A percentile compares a stretch with the other conserved stretches of the same genome.
Conservation (phyloP, 1,284 basidiomycete genomes). For the Ceratobasidium theobromae region DNA sequence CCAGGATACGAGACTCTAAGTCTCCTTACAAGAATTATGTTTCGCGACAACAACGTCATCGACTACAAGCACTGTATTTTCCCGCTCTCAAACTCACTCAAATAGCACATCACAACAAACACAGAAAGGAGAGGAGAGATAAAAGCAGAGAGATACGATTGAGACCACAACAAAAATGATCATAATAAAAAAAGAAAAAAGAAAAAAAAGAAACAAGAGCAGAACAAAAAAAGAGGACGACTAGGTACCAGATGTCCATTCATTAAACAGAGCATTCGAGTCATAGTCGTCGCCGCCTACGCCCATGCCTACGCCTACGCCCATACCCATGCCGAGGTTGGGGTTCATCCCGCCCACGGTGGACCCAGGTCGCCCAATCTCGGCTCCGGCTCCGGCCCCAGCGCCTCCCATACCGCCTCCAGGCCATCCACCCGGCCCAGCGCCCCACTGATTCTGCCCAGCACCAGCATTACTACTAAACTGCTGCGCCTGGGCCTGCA, state of each 20-base stretch:
- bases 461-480: background rate
- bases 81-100: too few species aligned
- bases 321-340: background rate
- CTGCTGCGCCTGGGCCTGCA: conserved; percentile 22
- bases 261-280: conserved; percentile 28
- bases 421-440: background rate
- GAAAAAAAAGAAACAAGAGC: background rate
- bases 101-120: too few species aligned
- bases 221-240: background rate
- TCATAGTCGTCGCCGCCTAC: conserved; percentile 4
- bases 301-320: background rate
- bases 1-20: too few species aligned
- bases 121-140: too few species aligned
- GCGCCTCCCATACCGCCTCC: background rate
- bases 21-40: too few species aligned
- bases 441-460: background rate
- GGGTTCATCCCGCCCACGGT: background rate
- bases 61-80: too few species aligned
- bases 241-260: conserved; percentile 25
- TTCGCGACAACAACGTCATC: too few species aligned
- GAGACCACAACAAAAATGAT: background rate
- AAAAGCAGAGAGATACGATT: too few species aligned
- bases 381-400: background rate
- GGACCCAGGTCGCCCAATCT: background rate
- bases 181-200: background rate